A percentile compares a stretch with the other conserved stretches of the same genome.
These are phyloP conservation scores for Bryopsis sp. DNA, from an alignment of 139 green algal genomes.

Conservation along the genomic window DNA sequence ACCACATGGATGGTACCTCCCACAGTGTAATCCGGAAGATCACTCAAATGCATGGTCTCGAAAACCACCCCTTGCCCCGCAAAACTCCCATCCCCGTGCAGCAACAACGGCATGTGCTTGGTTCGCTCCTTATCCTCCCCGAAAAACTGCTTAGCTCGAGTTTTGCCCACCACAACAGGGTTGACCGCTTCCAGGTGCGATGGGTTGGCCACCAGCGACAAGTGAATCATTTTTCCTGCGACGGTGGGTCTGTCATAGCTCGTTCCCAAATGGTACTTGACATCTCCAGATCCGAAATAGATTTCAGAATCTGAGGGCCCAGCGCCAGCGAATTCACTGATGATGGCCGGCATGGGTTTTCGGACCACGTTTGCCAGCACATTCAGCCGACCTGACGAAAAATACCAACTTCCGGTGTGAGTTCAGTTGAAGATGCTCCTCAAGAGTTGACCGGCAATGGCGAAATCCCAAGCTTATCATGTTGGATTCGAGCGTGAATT, in stretches of 20 bases:
- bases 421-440: no score
- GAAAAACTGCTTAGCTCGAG: constrained; percentile 94
- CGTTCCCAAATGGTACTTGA: constrained; percentile 99
- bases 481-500: no score
- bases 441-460: no score
- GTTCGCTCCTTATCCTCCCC: constrained; percentile 33
- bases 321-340: constrained; percentile 86
- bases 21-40: constrained; percentile 88
- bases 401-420: not conserved
- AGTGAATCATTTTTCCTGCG: constrained; percentile 76
- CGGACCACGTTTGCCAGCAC: constrained; percentile 96
- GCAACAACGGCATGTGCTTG: constrained; percentile 73
- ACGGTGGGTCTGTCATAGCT: constrained; percentile 87
- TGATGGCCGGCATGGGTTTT: constrained; percentile 95
- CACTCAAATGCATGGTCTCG: constrained; percentile 92
- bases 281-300: constrained; percentile 51
- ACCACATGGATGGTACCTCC: constrained; percentile 93
- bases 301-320: constrained; percentile 24
- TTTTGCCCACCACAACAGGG: constrained; percentile 88
- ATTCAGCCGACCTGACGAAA: constrained; percentile 78
- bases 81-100: constrained; percentile 95
- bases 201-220: constrained; percentile 93
- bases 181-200: constrained; percentile 94
- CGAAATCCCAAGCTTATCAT: no score
- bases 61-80: constrained; percentile 95